phyloP scores from a whole-genome alignment of 176 grass and related monocot genomes.

The Aegilops umbellulata region DNA sequence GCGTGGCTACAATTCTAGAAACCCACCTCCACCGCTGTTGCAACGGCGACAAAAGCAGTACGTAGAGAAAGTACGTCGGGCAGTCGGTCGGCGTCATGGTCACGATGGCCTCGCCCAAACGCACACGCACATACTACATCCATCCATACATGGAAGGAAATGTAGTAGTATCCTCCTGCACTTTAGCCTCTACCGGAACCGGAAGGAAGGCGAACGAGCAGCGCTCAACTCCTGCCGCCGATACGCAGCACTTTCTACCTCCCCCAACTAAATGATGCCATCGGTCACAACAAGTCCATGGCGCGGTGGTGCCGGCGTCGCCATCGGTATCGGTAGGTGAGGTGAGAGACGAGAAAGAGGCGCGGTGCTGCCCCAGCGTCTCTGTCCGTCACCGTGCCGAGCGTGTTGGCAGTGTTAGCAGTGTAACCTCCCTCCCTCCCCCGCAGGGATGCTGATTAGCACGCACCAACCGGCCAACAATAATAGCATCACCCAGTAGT shows the following conservation, averaged over 20 bases:
- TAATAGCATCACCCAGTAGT: too few species aligned
- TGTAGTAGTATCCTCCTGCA: too few species aligned
- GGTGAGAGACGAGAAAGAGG: neutral
- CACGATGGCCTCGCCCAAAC: neutral
- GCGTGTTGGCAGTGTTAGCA: neutral
- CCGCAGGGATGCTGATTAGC: neutral
- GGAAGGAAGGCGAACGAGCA: neutral
- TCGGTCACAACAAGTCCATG: too few species aligned
- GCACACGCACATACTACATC: too few species aligned
- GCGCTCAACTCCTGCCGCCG: too few species aligned
- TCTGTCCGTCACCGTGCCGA: neutral
- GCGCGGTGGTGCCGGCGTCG: neutral
- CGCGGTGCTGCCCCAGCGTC: neutral
- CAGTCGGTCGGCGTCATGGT: neutral
- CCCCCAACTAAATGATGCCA: neutral
- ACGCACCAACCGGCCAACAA: neutral
- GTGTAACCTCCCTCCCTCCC: neutral
- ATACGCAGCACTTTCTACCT: neutral
- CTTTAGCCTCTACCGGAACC: neutral
- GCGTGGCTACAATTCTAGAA: too few species aligned
- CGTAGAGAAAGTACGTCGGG: too few species aligned
- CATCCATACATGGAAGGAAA: neutral
- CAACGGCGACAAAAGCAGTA: neutral
- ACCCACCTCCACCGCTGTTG: neutral
- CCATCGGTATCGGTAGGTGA: neutral